Evolutionary conservation across 768 basidiomycete genomes (phyloP), one percentile per base, ranked within the genome.

Genomic region (Paxillus ammoniavirescens): DNA sequence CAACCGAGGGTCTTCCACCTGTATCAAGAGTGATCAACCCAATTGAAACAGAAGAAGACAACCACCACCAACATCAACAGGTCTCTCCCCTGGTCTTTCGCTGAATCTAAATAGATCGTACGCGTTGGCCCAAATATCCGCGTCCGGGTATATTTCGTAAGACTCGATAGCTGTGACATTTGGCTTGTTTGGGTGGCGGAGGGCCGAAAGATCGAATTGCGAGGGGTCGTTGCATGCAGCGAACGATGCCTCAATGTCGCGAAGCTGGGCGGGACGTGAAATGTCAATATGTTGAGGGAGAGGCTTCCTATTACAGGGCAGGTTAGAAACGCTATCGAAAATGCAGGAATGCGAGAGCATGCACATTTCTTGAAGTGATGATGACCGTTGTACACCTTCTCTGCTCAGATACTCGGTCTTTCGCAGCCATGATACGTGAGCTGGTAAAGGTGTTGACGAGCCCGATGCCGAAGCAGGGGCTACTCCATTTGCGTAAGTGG

Each of bases 371-470:
- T 80, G 77, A 26, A 65, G 15, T 52, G 63, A 69, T 23, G 59
- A 73, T 53, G 56, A 69, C 64, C 67, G 83, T 66, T 57, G 77
- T 61, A 50, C 78, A 68, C 73, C 83, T 73, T 80, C 78, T 60
- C 88, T 72, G 54, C 83, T 87, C 50, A 95, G 80, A 63, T 97
- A 95, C 63, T 94, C 93, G 0, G 94, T 96, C 68, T 90, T 93
- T 49, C 95, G 80, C 49, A 98, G 76, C 95, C 95, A 98, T 1
- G 91, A 79, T 10, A 97, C 94, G 53, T 92, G 79, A 7, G 74
- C 78, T 8, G 80, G 73, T 18, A 69, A 61, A 44, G 83, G 78
- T 46, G 79, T 73, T 15, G 79, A 72, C 13, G 74, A 61, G 21
- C 74, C 74, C 17, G 76, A 73, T 30, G 63, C 66, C 5, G 71